Percentiles rank a stretch among this genome's conserved stretches.
Conservation (phyloP, 352 stramenopile species). For the Phytophthora aleatoria region DNA sequence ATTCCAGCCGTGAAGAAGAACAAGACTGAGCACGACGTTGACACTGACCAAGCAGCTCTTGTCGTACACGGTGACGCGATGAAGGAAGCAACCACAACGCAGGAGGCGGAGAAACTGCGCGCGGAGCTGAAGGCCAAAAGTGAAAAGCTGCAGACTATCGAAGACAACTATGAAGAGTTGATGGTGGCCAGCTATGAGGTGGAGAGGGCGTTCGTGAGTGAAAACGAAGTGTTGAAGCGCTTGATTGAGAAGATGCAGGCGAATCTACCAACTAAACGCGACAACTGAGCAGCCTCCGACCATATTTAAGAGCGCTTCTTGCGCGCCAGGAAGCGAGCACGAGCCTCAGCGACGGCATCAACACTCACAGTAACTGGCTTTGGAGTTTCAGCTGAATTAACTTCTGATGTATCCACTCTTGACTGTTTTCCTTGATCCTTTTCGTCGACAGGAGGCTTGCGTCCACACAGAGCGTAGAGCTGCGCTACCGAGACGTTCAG, state of each 20-base stretch:
- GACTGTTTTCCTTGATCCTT: conserved; percentile 1
- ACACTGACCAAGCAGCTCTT: too few relatives aligned
- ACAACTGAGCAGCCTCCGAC: not conserved
- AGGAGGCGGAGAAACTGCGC: conserved; percentile 57
- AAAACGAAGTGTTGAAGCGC: conserved; percentile 17
- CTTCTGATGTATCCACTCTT: not conserved
- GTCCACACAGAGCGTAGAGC: conserved; percentile 62
- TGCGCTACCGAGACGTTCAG: conserved; percentile 30
- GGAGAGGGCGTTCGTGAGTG: conserved; percentile 14
- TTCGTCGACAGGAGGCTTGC: conserved; percentile 13
- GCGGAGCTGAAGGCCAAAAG: conserved; percentile 63
- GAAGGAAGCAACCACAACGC: conserved; percentile 25
- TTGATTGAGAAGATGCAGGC: conserved; percentile 8
- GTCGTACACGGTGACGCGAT: not conserved
- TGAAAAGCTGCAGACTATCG: conserved; percentile 32
- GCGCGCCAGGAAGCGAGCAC: conserved; percentile 49
- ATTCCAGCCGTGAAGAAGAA: not conserved
- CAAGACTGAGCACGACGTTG: too few relatives aligned
- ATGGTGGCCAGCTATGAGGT: conserved; percentile 14
- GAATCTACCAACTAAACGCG: not conserved
- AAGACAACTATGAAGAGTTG: conserved; percentile 22
- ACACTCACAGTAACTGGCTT: conserved; percentile 25
- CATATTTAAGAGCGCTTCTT: conserved; percentile 29
- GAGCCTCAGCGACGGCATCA: conserved; percentile 44
- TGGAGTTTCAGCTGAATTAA: not conserved